Conservation (phyloP, 1,284 basidiomycete species). For the Ceratobasidium sp. region DNA sequence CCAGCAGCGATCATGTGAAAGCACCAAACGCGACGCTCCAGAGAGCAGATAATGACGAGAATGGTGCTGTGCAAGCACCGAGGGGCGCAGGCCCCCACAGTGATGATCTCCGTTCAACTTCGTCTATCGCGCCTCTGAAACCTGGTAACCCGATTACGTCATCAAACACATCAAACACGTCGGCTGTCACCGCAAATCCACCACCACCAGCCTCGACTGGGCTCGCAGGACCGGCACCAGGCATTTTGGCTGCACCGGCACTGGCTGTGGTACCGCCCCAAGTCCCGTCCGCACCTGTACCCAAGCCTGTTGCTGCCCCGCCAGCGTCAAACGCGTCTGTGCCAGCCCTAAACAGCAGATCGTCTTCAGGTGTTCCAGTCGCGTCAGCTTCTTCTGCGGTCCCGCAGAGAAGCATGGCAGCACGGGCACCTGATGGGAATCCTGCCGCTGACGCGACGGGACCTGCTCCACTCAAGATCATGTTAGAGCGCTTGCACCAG, state of each 20-base stretch:
- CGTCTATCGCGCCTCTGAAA: not conserved
- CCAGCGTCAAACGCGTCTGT: conserved; percentile 1
- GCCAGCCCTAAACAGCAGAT: conserved; percentile 6
- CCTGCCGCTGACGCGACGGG: not conserved
- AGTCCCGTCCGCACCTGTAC: not conserved
- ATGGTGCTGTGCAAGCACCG: not conserved
- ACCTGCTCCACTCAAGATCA: conserved; percentile 4
- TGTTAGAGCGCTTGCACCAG: conserved; percentile 12
- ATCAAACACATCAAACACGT: conserved; percentile 17
- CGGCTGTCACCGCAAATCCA: not conserved
- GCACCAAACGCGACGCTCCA: not conserved
- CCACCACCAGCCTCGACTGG: not conserved
- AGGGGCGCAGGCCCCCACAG: not conserved
- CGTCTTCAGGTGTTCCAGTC: not conserved
- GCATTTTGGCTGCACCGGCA: not conserved
- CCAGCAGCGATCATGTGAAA: not conserved
- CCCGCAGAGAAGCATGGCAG: not conserved
- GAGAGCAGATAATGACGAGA: not conserved
- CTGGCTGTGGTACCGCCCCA: not conserved
- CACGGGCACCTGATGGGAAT: not conserved
- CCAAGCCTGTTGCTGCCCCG: not conserved
- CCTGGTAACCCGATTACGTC: conserved; percentile 6
- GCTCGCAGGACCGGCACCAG: not conserved
- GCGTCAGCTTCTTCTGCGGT: not conserved
- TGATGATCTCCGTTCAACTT: not conserved